A percentile compares a stretch with the other conserved stretches of the same genome.
Evolutionary conservation across 805 yeast genomes (phyloP).

Genomic region (Scheffersomyces amazonensis): DNA sequence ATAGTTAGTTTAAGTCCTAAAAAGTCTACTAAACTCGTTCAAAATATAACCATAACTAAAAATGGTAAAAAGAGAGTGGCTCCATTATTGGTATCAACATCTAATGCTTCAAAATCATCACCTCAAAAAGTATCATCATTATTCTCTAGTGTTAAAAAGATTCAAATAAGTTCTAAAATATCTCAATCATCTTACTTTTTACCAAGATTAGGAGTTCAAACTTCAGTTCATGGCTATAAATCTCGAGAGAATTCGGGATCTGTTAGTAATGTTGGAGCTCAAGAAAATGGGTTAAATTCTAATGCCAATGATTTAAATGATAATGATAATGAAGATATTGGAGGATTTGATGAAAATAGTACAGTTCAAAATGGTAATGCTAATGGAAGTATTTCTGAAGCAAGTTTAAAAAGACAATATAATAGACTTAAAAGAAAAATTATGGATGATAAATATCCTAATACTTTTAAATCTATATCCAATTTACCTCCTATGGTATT

Average conservation of each 20-base stretch:
- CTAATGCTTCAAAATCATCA: constrained; percentile 8
- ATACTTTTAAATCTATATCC: constrained; percentile 32
- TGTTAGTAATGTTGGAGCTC: constrained; percentile 13
- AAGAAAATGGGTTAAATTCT: not conserved
- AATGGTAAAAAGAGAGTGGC: constrained; percentile 76
- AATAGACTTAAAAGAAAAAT: constrained; percentile 27
- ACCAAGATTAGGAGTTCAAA: constrained; percentile 64
- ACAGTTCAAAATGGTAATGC: constrained; percentile 10
- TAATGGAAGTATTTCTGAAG: constrained; percentile 18
- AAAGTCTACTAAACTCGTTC: constrained; percentile 13
- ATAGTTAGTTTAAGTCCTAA: constrained; percentile 6
- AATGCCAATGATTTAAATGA: constrained; percentile 31
- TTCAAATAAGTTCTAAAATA: constrained; percentile 25
- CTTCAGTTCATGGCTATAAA: constrained; percentile 59
- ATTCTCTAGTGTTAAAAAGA: constrained; percentile 11
- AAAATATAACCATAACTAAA: constrained; percentile 63
- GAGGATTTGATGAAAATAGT: constrained; percentile 19
- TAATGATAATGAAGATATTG: constrained; percentile 51
- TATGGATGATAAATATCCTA: constrained; percentile 33
- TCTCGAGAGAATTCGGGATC: constrained; percentile 10
- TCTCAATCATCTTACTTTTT: constrained; percentile 47
- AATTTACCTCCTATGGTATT: constrained; percentile 34
- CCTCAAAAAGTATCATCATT: not conserved
- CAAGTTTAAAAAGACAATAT: constrained; percentile 30
- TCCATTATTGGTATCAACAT: constrained; percentile 59